phyloP scores from a whole-genome alignment of 257 asterid genomes.

The Petunia axillaris region DNA sequence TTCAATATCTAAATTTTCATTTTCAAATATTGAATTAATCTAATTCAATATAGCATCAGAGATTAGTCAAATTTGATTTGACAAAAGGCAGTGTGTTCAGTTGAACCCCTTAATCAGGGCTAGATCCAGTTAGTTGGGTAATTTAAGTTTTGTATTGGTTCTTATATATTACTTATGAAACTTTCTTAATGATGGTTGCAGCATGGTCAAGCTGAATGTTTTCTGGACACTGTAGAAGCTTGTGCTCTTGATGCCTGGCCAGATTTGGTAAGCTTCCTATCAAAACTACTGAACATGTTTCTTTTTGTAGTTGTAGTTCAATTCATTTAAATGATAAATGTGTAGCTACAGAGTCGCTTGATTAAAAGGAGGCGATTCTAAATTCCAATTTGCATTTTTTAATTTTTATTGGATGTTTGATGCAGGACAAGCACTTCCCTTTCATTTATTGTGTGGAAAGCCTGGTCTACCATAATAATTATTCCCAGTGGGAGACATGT shows the following conservation, averaged over 20 bases:
- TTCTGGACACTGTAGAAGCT: slow-evolving; percentile 80
- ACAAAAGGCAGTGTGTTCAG: neutral
- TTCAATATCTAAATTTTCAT: neutral
- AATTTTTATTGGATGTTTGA: slow-evolving; percentile 23
- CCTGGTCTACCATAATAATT: slow-evolving; percentile 62
- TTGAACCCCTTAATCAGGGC: neutral
- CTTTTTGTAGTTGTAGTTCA: neutral
- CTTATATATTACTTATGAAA: neutral
- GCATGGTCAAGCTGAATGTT: slow-evolving; percentile 83
- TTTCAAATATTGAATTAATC: neutral
- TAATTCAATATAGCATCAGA: too few relatives aligned
- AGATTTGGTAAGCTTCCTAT: slow-evolving; percentile 64
- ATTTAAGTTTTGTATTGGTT: neutral
- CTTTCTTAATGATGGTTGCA: slow-evolving; percentile 41
- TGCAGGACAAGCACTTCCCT: slow-evolving; percentile 85
- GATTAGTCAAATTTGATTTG: too few relatives aligned
- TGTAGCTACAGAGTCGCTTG: neutral
- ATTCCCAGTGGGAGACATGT: slow-evolving; percentile 82
- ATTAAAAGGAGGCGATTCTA: slow-evolving; percentile 1
- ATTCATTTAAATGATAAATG: neutral
- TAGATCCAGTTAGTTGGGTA: neutral
- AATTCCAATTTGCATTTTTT: neutral
- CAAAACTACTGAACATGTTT: neutral
- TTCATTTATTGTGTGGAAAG: slow-evolving; percentile 83
- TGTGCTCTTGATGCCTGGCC: slow-evolving; percentile 97